A percentile compares a stretch with the other conserved stretches of the same genome.
phyloP scores from a whole-genome alignment of 208 protist species.

The Trypanosoma boissoni region DNA sequence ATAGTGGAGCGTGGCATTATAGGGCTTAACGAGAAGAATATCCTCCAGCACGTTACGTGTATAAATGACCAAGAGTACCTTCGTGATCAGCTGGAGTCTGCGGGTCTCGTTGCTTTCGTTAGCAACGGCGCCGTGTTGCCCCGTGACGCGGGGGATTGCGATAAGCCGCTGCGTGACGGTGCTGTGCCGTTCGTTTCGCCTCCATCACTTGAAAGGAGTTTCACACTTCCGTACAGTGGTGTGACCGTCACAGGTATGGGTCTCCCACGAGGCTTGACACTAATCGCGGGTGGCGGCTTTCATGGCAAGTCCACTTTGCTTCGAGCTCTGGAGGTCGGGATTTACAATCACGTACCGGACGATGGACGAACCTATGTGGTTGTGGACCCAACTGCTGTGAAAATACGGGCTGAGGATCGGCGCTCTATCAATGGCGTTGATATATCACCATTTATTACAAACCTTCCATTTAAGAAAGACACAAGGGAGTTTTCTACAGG shows the following conservation, averaged over 20 bases:
- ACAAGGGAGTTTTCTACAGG: constrained; percentile 64
- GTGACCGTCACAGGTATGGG: constrained; percentile 80
- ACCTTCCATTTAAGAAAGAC: constrained; percentile 79
- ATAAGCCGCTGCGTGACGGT: constrained; percentile 59
- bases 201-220: constrained; percentile 39
- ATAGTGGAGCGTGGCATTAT: constrained; percentile 31
- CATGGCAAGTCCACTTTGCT: constrained; percentile 95
- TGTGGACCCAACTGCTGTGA: constrained; percentile 75
- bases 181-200: constrained; percentile 83
- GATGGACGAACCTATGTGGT: constrained; percentile 93
- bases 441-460: constrained; percentile 93
- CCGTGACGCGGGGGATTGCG: constrained; percentile 74
- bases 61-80: constrained; percentile 90
- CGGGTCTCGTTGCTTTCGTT: constrained; percentile 87
- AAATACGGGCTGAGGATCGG: constrained; percentile 94
- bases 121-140: constrained; percentile 90
- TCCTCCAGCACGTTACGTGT: constrained; percentile 69
- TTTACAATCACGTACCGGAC: constrained; percentile 93
- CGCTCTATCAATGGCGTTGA: constrained; percentile 84
- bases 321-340: constrained; percentile 85
- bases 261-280: constrained; percentile 88
- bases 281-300: constrained; percentile 95
- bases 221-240: constrained; percentile 72
- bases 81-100: constrained; percentile 38
- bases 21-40: constrained; percentile 16